These are phyloP conservation scores for Ballota nigra DNA, from an alignment of 257 asterid species.

Conservation along the genomic window DNA sequence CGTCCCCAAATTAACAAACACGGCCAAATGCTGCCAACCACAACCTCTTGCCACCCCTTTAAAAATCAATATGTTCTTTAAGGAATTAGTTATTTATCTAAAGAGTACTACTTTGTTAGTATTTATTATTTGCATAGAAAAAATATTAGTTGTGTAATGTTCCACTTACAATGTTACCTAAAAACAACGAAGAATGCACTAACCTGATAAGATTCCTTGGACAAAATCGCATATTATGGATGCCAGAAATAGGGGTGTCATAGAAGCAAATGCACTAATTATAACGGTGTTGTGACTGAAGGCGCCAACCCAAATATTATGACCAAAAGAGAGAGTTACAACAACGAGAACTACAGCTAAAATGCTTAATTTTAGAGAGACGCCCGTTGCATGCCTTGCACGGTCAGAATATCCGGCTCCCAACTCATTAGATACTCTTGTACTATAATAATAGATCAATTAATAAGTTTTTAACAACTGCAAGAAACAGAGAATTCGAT, in stretches of 20 bases:
- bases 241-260: conserved; percentile 55
- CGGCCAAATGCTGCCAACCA: conserved; percentile 69
- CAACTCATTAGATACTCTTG: conserved; percentile 79
- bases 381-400: conserved; percentile 63
- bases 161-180: background rate
- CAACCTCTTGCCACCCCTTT: conserved; percentile 79
- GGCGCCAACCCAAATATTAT: conserved; percentile 57
- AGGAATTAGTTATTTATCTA: too few relatives aligned
- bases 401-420: conserved; percentile 57
- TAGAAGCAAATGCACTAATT: conserved; percentile 42
- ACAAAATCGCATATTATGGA: conserved; percentile 44
- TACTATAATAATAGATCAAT: conserved; percentile 41
- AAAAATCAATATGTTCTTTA: background rate
- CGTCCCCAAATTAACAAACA: conserved; percentile 50
- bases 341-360: conserved; percentile 42
- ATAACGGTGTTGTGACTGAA: conserved; percentile 59
- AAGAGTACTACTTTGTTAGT: too few relatives aligned
- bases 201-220: too few relatives aligned
- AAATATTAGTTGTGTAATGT: too few relatives aligned
- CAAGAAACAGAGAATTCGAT: background rate
- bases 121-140: too few relatives aligned
- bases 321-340: conserved; percentile 50
- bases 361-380: conserved; percentile 50
- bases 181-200: background rate
- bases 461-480: background rate